Evolutionary conservation across 1,139 yeast genomes (phyloP), one percentile per base, ranked within the genome.

Genomic region (Saccharomyces hybrid): DNA sequence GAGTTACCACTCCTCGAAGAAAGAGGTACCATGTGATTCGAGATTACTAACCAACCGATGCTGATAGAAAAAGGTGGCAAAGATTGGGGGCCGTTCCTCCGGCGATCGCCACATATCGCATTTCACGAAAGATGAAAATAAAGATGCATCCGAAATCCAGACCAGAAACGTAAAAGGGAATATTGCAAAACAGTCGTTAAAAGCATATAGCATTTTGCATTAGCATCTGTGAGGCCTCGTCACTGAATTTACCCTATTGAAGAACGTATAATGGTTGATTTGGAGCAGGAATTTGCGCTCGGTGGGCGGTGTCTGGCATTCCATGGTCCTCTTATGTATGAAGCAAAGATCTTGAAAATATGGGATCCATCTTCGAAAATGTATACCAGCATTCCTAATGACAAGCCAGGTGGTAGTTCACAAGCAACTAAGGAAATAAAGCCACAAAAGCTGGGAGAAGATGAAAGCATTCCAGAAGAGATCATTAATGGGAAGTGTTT

Each of bases 251-350:
- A 16, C 44, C n/a, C 26, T 9, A 16, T 38, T 4, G 6, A 38
- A 20, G 8, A 38, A 38, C 26, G 25, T 20, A 38, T 1, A 16
- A 38, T 38, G 44, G 44, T 38, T 16, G 44, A 38, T 38, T 16
- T 38, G 13, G 44, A 38, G n/a, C 44, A 38, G 16, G 44, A 38
- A 20, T 58, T 66, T 51, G 62, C 57, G 47, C 55, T 70, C n/a
- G 79, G 78, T 51, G 73, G 76, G 20, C 74, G 74, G 56, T 88
- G 91, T 59, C 75, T 89, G 63, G 97, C 96, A 13, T 91, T 81
- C 69, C 97, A 91, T 68, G 97, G 97, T 0, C 96, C 97, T 2
- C 71, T 91, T 61, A 78, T 91, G 11, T 91, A 91, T 67, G 96
- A 90, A 70, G 96, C 97, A 59, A 88, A 87, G 67, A 80, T 91